Evolutionary conservation across 257 asterid genomes (phyloP).

Genomic region (Solanum raphanifolium): DNA sequence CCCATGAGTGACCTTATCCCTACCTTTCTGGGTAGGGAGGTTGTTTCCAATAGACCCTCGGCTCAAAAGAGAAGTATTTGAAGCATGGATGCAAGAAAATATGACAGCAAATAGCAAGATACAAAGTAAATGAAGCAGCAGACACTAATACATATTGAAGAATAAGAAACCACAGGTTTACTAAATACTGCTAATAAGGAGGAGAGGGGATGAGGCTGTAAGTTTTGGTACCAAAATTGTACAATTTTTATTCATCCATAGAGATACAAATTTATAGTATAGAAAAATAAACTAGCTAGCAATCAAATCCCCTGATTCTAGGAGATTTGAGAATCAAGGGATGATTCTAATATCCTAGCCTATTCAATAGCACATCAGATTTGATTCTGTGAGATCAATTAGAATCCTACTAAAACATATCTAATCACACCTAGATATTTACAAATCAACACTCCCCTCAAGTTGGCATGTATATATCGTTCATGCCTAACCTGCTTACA

Average conservation of each 20-base stretch:
- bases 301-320: background rate
- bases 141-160: background rate
- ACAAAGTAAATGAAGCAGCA: background rate
- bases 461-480: background rate
- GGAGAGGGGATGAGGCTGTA: background rate
- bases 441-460: too few relatives aligned
- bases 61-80: background rate
- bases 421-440: too few relatives aligned
- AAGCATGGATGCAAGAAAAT: background rate
- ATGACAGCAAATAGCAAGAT: background rate
- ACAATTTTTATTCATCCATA: background rate
- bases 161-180: background rate
- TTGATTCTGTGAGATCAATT: background rate
- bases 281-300: background rate
- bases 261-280: background rate
- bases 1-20: background rate
- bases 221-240: background rate
- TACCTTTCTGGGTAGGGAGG: background rate
- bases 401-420: too few relatives aligned
- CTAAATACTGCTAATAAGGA: background rate
- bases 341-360: background rate
- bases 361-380: background rate
- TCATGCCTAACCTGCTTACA: background rate
- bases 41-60: background rate
- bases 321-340: background rate